A percentile compares a stretch with the other conserved stretches of the same genome.
phyloP scores from a whole-genome alignment of 352 stramenopile species.

The Phytophthora ohioensis region DNA sequence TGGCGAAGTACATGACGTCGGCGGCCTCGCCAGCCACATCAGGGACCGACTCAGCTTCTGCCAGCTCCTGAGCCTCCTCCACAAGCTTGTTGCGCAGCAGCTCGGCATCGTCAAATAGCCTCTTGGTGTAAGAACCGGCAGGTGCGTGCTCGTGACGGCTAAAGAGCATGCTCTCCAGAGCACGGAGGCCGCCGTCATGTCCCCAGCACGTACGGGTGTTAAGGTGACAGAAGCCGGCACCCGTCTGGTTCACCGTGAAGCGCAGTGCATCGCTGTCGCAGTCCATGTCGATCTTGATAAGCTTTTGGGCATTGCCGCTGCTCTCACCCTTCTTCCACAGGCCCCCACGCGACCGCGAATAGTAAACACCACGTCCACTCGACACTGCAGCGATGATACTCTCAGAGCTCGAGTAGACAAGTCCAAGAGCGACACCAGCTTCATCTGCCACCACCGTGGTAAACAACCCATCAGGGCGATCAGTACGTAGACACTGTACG shows the following conservation, averaged over 20 bases:
- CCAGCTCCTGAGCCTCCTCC: conserved; percentile 96
- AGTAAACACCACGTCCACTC: conserved; percentile 94
- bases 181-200: conserved; percentile 80
- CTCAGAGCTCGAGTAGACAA: conserved; percentile 96
- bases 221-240: conserved; percentile 83
- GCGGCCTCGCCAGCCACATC: conserved; percentile 95
- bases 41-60: conserved; percentile 83
- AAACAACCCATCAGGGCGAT: conserved; percentile 92
- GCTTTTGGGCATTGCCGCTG: conserved; percentile 93
- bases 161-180: conserved; percentile 91
- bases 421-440: conserved; percentile 86
- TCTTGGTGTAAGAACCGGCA: conserved; percentile 96
- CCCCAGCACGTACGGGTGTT: conserved; percentile 96
- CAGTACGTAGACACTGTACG: conserved; percentile 85
- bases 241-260: conserved; percentile 93
- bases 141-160: conserved; percentile 89
- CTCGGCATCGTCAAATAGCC: conserved; percentile 93
- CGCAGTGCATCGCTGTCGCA: conserved; percentile 96
- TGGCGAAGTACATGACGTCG: conserved; percentile 97
- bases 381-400: conserved; percentile 92
- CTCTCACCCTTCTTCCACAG: conserved; percentile 98
- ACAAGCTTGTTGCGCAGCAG: conserved; percentile 97
- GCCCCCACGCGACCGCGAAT: conserved; percentile 90
- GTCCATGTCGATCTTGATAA: conserved; percentile 94
- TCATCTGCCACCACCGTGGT: conserved; percentile 95